phyloP scores from a whole-genome alignment of 2,329 filamentous ascomycete genomes.

The Scedosporium boydii region DNA sequence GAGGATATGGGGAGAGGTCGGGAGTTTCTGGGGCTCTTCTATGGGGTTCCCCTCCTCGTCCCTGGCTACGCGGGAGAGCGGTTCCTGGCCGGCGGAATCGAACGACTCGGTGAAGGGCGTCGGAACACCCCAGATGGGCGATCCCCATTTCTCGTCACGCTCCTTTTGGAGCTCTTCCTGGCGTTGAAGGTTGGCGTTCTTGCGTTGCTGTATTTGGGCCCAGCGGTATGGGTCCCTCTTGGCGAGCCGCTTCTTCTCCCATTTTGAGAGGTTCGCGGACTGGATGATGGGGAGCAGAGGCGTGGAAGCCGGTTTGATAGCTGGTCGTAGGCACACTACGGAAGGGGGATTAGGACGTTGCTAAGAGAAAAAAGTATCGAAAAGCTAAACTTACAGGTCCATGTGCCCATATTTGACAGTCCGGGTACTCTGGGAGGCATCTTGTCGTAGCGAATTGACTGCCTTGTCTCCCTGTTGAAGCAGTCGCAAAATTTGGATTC shows the following conservation, averaged over 20 bases:
- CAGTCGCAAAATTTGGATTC: conserved; percentile 9
- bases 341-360: background rate
- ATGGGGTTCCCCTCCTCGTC: conserved; percentile 33
- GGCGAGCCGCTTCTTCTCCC: conserved; percentile 55
- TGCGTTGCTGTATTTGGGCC: conserved; percentile 73
- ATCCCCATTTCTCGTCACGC: conserved; percentile 57
- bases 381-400: conserved; percentile 42
- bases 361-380: background rate
- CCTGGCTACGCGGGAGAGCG: conserved; percentile 22
- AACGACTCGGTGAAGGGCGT: conserved; percentile 83
- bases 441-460: conserved; percentile 15
- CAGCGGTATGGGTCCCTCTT: conserved; percentile 75
- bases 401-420: conserved; percentile 47
- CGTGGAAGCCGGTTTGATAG: conserved; percentile 31
- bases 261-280: conserved; percentile 51
- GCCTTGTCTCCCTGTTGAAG: background rate
- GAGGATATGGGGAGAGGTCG: conserved; percentile 44
- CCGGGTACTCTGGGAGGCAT: conserved; percentile 62
- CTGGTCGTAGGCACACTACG: conserved; percentile 52
- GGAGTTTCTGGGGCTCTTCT: conserved; percentile 29
- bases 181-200: conserved; percentile 70
- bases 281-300: conserved; percentile 51
- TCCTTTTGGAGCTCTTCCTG: conserved; percentile 59
- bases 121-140: conserved; percentile 67
- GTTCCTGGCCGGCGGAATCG: conserved; percentile 49